These are phyloP conservation scores for Entomortierella chlamydospora DNA, from an alignment of 192 early-diverging fungal genomes.

Conservation along the genomic window DNA sequence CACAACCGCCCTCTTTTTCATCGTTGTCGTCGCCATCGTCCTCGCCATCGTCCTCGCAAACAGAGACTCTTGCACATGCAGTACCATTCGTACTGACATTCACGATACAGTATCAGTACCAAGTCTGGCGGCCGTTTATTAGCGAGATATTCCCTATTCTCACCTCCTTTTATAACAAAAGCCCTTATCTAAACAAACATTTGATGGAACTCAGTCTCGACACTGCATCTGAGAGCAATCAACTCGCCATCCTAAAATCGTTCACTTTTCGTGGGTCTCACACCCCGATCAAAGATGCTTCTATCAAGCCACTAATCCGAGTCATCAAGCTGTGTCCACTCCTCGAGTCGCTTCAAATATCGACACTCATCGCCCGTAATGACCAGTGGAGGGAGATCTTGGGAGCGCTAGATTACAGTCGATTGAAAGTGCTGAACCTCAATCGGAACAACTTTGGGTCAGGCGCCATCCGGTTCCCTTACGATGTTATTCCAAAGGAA, in stretches of 20 bases:
- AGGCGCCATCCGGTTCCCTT: too few species aligned
- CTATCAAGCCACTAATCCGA: background rate
- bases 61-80: too few species aligned
- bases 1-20: too few species aligned
- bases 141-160: background rate
- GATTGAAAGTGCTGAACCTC: background rate
- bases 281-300: background rate
- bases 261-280: background rate
- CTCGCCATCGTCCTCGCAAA: too few species aligned
- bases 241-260: background rate
- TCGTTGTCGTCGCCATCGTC: too few species aligned
- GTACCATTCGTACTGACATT: too few species aligned
- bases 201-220: background rate
- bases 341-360: background rate
- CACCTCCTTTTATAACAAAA: background rate
- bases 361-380: background rate
- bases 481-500: too few species aligned
- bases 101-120: too few species aligned
- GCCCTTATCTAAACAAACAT: background rate
- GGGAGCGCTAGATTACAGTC: background rate
- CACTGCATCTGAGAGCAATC: background rate
- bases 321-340: conserved; percentile 6
- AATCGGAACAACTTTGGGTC: background rate
- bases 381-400: conserved; percentile 5
- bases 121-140: too few species aligned